Base-by-base conservation (phyloP, 1,284 basidiomycete genomes). In the Pyrrhoderma noxium region DNA sequence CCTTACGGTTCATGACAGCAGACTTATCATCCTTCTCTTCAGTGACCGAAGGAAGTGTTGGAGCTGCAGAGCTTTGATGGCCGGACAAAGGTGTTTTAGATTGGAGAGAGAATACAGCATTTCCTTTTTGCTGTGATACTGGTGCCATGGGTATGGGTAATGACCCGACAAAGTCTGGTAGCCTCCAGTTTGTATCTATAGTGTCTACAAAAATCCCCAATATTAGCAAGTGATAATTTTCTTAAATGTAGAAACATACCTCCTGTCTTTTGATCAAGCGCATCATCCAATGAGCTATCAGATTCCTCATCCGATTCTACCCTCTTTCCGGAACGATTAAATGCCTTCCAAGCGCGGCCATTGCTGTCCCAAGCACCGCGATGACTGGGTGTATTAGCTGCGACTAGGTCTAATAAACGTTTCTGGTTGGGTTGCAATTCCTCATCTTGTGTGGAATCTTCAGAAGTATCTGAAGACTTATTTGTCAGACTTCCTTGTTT, bases 381-480 rank as follows among this genome's bases (percentile, higher is more conserved):
- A 62, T 88, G 85, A 58, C 81, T 87, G 0, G 85, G 82, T 19
- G 71, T 77, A 63, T 77, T 71, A 27, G 82, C 84, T 3, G 80
- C 83, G 13, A 86, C 76, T 21, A 85, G 67, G 57, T 73, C 75
- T 57, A 77, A 57, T 36, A 87, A 69, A 55, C 79, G 76, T 34
- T 68, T 71, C 57, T 84, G 52, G 14, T 49, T 34, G 8, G 52
- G 47, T 27, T 16, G 37, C 5, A 53, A 38, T 13, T 38, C 36
- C 8, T 25, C 31, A 9, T 48, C 22, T 31, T 40, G 39, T 21
- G 34, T 16, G 5, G 36, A 36, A 8, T 18, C 23, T 34, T 35
- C 40, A 9, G 31, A n/a, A 11, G 31, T 11, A 31, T 11, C 27
- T 31, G 7, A 11, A 31, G 27, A 31, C 27, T 31, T 31, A 11